Conservation (phyloP, 1,284 basidiomycete genomes). For the Apiotrichum akiyoshidainum region DNA sequence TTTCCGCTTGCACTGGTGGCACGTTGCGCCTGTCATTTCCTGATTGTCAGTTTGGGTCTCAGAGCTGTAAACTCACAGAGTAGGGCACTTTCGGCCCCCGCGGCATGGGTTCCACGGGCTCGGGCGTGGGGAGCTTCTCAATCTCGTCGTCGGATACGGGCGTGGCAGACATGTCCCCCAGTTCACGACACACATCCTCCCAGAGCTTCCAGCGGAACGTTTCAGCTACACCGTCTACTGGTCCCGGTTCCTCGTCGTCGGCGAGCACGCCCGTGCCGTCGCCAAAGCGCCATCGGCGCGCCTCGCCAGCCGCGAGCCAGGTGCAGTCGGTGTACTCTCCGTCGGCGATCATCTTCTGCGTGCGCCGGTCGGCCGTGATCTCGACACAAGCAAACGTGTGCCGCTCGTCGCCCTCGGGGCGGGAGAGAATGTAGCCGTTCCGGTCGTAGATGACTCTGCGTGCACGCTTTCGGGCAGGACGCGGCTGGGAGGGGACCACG, state of each 20-base stretch:
- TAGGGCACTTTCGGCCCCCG: constrained; percentile 15
- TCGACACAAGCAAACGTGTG: constrained; percentile 40
- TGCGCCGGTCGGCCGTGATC: constrained; percentile 27
- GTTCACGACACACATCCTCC: background rate
- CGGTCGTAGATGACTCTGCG: constrained; percentile 21
- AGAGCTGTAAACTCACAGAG: constrained; percentile 20
- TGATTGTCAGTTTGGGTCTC: too few species aligned
- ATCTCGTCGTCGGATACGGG: background rate
- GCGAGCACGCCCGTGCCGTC: constrained; percentile 19
- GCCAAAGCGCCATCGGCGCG: constrained; percentile 35
- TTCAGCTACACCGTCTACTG: constrained; percentile 27
- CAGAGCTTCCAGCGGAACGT: constrained; percentile 13
- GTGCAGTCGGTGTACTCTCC: constrained; percentile 35
- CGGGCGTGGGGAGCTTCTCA: background rate
- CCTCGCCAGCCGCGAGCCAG: constrained; percentile 30
- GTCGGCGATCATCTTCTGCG: constrained; percentile 26
- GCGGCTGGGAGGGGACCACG: too few species aligned
- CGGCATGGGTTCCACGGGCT: background rate
- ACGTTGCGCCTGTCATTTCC: constrained; percentile 20
- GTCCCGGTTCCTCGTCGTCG: constrained; percentile 19
- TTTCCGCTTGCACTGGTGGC: constrained; percentile 47
- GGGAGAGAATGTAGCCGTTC: constrained; percentile 31
- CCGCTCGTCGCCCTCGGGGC: constrained; percentile 26
- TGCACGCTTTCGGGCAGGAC: background rate
- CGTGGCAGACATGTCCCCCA: background rate